Percentiles rank a stretch among this genome's conserved stretches.
Conservation (phyloP, 306 rosid genomes). For the Leucaena leucocephala region DNA sequence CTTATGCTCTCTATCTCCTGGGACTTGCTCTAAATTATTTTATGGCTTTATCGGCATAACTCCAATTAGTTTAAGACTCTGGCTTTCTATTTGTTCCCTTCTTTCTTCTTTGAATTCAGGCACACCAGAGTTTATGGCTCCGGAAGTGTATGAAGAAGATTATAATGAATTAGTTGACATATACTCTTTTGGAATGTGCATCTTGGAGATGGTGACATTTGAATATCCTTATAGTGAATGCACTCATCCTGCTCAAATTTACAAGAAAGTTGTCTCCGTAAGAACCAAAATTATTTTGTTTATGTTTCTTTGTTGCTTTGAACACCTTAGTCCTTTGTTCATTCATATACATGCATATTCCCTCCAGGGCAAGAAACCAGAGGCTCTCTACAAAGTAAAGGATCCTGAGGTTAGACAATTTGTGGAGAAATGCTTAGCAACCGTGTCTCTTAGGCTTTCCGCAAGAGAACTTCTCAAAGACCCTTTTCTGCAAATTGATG, state of each 20-base stretch:
- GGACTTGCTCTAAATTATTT: too few relatives aligned
- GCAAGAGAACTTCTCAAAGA: conserved; percentile 85
- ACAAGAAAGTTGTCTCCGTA: conserved; percentile 92
- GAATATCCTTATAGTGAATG: conserved; percentile 99
- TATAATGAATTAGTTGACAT: conserved; percentile 95
- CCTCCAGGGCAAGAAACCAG: conserved; percentile 81
- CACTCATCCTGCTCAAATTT: conserved; percentile 89
- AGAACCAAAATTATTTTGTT: conserved; percentile 34
- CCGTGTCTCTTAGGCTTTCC: conserved; percentile 74
- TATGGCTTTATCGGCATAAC: conserved; percentile 12
- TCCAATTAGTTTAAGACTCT: conserved; percentile 13
- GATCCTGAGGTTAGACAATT: conserved; percentile 75
- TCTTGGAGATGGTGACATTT: conserved; percentile 95
- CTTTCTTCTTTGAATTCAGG: conserved; percentile 50
- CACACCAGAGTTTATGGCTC: conserved; percentile 99
- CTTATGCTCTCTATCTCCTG: too few relatives aligned
- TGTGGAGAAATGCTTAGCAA: conserved; percentile 90
- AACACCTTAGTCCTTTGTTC: background rate
- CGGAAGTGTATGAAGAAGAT: conserved; percentile 94
- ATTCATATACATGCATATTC: conserved; percentile 33
- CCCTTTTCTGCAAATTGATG: conserved; percentile 78
- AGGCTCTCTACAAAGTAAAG: conserved; percentile 71
- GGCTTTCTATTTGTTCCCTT: conserved; percentile 4
- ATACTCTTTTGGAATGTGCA: conserved; percentile 97
- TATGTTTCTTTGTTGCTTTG: background rate